These are phyloP conservation scores for Aquilaria malaccensis DNA, from an alignment of 345 rosid species.

Conservation along the genomic window DNA sequence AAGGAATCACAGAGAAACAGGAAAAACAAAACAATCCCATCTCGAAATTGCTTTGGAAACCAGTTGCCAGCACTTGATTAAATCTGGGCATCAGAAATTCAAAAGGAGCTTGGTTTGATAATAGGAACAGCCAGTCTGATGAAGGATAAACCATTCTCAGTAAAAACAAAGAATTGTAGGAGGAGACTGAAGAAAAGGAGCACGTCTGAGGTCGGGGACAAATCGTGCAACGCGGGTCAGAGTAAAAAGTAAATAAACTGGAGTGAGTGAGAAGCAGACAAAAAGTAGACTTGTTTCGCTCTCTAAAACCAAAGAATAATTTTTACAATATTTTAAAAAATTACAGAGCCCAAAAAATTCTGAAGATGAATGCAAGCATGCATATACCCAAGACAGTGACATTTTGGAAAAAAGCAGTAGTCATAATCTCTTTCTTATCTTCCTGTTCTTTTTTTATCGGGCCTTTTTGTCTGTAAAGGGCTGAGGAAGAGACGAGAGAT, in stretches of 20 bases:
- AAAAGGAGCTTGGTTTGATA: not conserved
- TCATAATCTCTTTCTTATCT: not conserved
- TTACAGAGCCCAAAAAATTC: not conserved
- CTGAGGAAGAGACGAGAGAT: too few relatives aligned
- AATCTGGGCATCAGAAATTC: constrained; percentile 18
- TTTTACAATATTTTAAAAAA: not conserved
- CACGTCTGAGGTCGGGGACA: constrained; percentile 24
- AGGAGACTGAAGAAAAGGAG: constrained; percentile 3
- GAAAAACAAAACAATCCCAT: constrained; percentile 11
- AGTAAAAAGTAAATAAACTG: constrained; percentile 18
- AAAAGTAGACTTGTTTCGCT: constrained; percentile 38
- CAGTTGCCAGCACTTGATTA: constrained; percentile 20
- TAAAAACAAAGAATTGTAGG: constrained; percentile 3
- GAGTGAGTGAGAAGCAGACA: constrained; percentile 24
- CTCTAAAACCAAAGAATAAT: constrained; percentile 4
- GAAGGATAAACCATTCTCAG: constrained; percentile 8
- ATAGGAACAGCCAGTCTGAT: constrained; percentile 5
- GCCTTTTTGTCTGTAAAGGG: not conserved
- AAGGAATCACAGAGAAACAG: constrained; percentile 5
- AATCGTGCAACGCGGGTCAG: constrained; percentile 23
- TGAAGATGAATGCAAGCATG: not conserved
- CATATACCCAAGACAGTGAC: constrained; percentile 23
- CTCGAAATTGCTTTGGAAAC: constrained; percentile 26
- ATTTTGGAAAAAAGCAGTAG: constrained; percentile 7
- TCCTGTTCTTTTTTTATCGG: not conserved